Conservation (phyloP, 129 eudicot species). For the Tagetes erecta region DNA sequence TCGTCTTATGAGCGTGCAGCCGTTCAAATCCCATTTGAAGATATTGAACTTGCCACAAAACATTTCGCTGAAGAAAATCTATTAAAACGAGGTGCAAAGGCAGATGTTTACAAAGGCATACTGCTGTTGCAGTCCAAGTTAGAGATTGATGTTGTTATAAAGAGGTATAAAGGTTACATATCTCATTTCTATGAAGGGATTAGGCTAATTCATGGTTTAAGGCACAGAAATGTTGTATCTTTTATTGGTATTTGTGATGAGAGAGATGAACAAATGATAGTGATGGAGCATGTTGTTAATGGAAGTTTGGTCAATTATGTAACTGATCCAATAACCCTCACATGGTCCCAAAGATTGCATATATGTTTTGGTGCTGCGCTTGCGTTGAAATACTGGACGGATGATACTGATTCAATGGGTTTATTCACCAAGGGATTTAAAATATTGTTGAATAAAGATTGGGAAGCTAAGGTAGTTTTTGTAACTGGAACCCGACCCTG, state of each 20-base stretch:
- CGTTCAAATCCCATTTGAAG: too few species aligned
- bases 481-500: too few species aligned
- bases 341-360: constrained; percentile 18
- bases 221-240: background rate
- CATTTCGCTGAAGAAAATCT: too few species aligned
- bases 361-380: constrained; percentile 18
- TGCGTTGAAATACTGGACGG: background rate
- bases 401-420: background rate
- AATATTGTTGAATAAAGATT: background rate
- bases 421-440: background rate
- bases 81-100: background rate
- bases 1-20: too few species aligned
- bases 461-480: constrained; percentile 5
- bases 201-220: background rate
- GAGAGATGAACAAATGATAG: background rate
- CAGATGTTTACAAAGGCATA: constrained; percentile 13
- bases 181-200: background rate
- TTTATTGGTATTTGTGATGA: constrained; percentile 12
- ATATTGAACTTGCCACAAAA: too few species aligned
- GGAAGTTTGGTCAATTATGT: constrained; percentile 2
- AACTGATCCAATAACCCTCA: constrained; percentile 1
- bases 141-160: background rate
- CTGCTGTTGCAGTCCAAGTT: background rate
- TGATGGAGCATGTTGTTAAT: background rate
- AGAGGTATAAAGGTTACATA: background rate